These are phyloP conservation scores for Exophiala viscosa DNA, from an alignment of 2,329 filamentous ascomycete genomes.

Conservation along the genomic window DNA sequence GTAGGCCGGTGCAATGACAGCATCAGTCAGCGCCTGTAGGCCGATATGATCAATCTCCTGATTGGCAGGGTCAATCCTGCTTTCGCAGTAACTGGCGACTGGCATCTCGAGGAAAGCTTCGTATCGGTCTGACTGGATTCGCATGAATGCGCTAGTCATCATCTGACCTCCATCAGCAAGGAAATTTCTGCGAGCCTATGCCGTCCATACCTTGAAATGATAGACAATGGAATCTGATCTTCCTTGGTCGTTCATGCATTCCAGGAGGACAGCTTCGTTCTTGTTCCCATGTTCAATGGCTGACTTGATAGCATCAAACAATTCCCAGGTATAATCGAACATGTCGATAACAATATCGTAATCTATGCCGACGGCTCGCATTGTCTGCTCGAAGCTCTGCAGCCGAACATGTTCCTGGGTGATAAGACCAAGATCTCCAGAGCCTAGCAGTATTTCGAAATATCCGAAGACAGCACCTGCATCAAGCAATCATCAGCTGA, in stretches of 20 bases:
- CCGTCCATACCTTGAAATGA: constrained; percentile 61
- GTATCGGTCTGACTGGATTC: constrained; percentile 66
- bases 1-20: constrained; percentile 72
- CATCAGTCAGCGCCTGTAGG: constrained; percentile 70
- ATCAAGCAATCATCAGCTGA: background rate
- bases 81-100: constrained; percentile 65
- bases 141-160: constrained; percentile 80
- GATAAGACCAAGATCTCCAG: constrained; percentile 62
- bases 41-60: constrained; percentile 91
- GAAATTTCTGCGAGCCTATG: constrained; percentile 15
- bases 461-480: constrained; percentile 88
- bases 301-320: constrained; percentile 62
- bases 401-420: constrained; percentile 70
- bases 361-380: constrained; percentile 66
- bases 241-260: constrained; percentile 69
- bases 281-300: constrained; percentile 56
- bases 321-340: constrained; percentile 66
- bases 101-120: constrained; percentile 65
- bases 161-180: constrained; percentile 52
- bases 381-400: constrained; percentile 64
- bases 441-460: constrained; percentile 76
- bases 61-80: constrained; percentile 68
- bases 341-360: constrained; percentile 76
- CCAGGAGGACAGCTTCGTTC: constrained; percentile 56
- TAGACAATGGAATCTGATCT: constrained; percentile 76